A percentile compares a stretch with the other conserved stretches of the same genome.
These are phyloP conservation scores for Dalbergia oliveri DNA, from an alignment of 306 rosid species.

Conservation along the genomic window DNA sequence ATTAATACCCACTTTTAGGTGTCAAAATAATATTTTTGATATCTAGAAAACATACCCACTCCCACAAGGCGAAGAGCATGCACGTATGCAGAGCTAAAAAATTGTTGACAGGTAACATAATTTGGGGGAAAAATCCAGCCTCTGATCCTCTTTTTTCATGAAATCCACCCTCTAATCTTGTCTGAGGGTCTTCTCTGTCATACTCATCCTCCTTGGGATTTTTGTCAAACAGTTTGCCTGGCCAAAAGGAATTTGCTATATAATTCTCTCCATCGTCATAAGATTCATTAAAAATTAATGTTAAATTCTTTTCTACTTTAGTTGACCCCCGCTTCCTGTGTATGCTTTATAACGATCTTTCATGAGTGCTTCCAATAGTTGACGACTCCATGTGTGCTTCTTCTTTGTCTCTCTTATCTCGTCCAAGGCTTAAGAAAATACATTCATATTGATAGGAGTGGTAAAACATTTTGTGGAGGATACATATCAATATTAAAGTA, in stretches of 20 bases:
- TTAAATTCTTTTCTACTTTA: no score
- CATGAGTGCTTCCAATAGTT: constrained; percentile 58
- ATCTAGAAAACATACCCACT: constrained; percentile 43
- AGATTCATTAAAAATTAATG: no score
- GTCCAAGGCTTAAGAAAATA: constrained; percentile 28
- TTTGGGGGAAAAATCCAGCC: constrained; percentile 43
- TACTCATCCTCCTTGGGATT: no score
- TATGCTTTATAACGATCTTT: constrained; percentile 36
- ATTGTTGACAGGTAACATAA: constrained; percentile 43
- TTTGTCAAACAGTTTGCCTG: no score
- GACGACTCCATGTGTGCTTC: constrained; percentile 57
- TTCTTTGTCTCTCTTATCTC: constrained; percentile 37
- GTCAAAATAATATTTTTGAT: no score
- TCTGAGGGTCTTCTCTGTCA: no score
- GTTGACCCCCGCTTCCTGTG: constrained; percentile 42
- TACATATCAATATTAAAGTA: neutral
- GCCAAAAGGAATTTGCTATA: no score
- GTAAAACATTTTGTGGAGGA: no score
- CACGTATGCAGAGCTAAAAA: constrained; percentile 37
- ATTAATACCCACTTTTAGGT: constrained; percentile 32
- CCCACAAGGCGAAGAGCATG: constrained; percentile 41
- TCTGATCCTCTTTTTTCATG: no score
- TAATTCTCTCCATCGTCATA: no score
- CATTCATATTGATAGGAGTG: neutral
- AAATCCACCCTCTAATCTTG: no score